phyloP scores from a whole-genome alignment of 164 flowering plant genomes.

The Warburgia ugandensis region DNA sequence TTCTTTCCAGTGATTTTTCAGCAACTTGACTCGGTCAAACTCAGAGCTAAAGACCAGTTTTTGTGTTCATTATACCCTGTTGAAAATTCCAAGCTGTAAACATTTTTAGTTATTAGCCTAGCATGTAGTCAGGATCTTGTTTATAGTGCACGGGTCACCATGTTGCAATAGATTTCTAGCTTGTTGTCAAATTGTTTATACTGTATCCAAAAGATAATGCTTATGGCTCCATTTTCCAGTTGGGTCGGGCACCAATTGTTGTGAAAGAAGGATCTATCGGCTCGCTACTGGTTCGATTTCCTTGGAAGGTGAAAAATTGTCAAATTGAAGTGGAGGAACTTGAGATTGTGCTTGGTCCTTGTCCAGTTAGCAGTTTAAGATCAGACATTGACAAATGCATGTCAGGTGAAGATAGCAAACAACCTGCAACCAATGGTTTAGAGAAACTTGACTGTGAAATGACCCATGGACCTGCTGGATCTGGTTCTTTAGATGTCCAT shows the following conservation, averaged over 20 bases:
- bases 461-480: conserved; percentile 16
- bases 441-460: conserved; percentile 29
- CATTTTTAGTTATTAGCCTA: no score
- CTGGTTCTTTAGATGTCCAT: conserved; percentile 52
- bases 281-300: conserved; percentile 54
- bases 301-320: conserved; percentile 70
- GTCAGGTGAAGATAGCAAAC: conserved; percentile 19
- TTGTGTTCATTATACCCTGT: no score
- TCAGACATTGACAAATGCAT: conserved; percentile 19
- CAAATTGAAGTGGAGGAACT: conserved; percentile 78
- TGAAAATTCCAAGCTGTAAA: no score
- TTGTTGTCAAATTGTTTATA: neutral
- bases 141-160: no score
- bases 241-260: conserved; percentile 43
- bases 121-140: no score
- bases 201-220: neutral
- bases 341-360: conserved; percentile 67
- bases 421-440: conserved; percentile 11
- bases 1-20: no score
- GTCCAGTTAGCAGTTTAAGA: conserved; percentile 9
- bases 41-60: no score
- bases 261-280: conserved; percentile 90
- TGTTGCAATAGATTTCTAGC: neutral
- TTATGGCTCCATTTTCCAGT: conserved; percentile 30
- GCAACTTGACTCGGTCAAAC: no score